Evolutionary conservation across 2,329 filamentous ascomycete genomes (phyloP).

Genomic region (Stagonosporopsis chrysanthemi): DNA sequence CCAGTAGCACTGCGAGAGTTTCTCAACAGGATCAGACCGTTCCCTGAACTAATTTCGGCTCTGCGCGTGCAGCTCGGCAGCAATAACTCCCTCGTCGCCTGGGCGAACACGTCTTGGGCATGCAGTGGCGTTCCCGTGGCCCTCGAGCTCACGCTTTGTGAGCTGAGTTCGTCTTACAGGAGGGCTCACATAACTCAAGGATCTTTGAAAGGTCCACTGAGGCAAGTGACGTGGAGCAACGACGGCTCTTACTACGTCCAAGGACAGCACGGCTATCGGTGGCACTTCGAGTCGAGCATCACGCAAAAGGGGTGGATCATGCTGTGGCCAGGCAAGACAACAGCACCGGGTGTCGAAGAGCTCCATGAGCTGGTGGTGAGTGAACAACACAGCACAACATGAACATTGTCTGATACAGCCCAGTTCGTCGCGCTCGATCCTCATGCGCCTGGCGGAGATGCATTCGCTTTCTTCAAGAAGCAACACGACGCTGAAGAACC

Average conservation of each 20-base stretch:
- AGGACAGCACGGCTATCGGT: conserved; percentile 7
- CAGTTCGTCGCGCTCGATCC: conserved; percentile 35
- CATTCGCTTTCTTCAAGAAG: conserved; percentile 39
- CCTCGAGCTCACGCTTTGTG: conserved; percentile 13
- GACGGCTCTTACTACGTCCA: conserved; percentile 34
- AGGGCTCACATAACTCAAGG: conserved; percentile 19
- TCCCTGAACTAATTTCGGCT: conserved; percentile 1
- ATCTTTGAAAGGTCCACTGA: conserved; percentile 16
- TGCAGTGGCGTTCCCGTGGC: conserved; percentile 23
- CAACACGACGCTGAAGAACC: conserved; percentile 18
- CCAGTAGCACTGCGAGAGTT: conserved; percentile 21
- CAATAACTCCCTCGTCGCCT: conserved; percentile 33
- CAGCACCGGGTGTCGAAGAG: conserved; percentile 1
- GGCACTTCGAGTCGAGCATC: conserved; percentile 22
- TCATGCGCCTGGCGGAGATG: conserved; percentile 28
- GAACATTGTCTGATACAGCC: neutral
- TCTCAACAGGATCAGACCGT: conserved; percentile 7
- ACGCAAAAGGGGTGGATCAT: conserved; percentile 25
- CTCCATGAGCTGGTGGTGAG: conserved; percentile 32
- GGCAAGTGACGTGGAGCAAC: conserved; percentile 29
- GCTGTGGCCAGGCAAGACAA: conserved; percentile 23
- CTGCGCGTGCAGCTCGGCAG: conserved; percentile 39
- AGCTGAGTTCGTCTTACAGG: conserved; percentile 14
- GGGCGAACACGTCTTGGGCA: conserved; percentile 30
- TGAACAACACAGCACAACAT: neutral